These are phyloP conservation scores for Saxophila tyrrhenica DNA, from an alignment of 495 filamentous ascomycete genomes.

Conservation along the genomic window DNA sequence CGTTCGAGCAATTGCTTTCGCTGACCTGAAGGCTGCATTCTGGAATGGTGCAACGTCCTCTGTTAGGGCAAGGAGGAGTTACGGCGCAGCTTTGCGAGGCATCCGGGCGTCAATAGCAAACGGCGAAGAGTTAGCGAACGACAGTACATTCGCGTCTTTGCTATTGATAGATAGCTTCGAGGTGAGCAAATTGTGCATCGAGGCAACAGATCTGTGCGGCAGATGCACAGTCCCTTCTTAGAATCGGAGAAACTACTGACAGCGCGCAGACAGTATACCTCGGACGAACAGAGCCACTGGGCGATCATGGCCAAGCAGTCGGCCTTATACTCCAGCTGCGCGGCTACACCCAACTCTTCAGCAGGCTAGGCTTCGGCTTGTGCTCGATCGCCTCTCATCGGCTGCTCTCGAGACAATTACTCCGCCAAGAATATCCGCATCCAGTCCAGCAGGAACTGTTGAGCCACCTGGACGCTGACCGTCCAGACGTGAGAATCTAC, in stretches of 20 bases:
- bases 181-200: not conserved
- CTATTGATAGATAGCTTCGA: not conserved
- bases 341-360: not conserved
- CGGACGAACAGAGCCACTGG: not conserved
- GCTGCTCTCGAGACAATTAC: not conserved
- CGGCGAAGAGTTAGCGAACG: not conserved
- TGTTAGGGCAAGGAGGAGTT: not conserved
- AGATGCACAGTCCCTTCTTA: not conserved
- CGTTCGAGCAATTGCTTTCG: not conserved
- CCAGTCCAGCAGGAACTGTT: not conserved
- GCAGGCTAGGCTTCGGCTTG: not conserved
- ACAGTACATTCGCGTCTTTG: not conserved
- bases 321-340: not conserved
- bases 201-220: not conserved
- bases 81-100: not conserved
- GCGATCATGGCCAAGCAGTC: not conserved
- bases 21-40: not conserved
- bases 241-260: not conserved
- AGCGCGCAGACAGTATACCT: not conserved
- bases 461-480: not conserved
- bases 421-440: not conserved
- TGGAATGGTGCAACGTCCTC: not conserved
- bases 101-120: not conserved
- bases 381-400: not conserved
- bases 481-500: not conserved